phyloP scores from a whole-genome alignment of 371 early-diverging fungal genomes.

The Rhizopus stolonifer region DNA sequence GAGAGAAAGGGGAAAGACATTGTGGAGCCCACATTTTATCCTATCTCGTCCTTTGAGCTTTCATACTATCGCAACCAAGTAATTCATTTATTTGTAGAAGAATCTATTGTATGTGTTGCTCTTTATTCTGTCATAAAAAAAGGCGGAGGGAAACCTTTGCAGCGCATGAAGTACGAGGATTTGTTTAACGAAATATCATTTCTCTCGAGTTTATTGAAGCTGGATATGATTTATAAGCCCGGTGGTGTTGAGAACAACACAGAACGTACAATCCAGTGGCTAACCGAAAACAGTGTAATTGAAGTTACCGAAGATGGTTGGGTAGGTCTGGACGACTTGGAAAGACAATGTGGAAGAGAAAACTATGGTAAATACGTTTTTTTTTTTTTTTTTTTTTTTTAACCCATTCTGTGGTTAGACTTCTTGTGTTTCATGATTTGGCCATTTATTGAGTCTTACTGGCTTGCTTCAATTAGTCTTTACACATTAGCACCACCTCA shows the following conservation, averaged over 20 bases:
- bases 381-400: neutral
- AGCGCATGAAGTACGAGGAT: conserved; percentile 50
- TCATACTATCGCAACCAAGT: conserved; percentile 87
- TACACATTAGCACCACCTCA: conserved; percentile 56
- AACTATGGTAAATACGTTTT: conserved; percentile 64
- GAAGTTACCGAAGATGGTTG: conserved; percentile 53
- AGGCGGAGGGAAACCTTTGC: conserved; percentile 66
- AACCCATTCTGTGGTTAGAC: conserved; percentile 49
- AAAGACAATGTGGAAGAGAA: conserved; percentile 78
- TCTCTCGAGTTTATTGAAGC: conserved; percentile 76
- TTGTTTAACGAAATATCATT: conserved; percentile 74
- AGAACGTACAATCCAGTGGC: conserved; percentile 61
- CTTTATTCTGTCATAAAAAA: conserved; percentile 80
- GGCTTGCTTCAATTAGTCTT: conserved; percentile 71
- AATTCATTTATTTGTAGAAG: conserved; percentile 82
- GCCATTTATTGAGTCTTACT: conserved; percentile 91
- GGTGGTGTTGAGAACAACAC: conserved; percentile 74
- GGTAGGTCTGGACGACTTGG: conserved; percentile 62
- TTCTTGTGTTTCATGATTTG: conserved; percentile 86
- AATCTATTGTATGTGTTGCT: conserved; percentile 78
- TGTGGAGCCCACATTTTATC: conserved; percentile 86
- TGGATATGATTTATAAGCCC: conserved; percentile 85
- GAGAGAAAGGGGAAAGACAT: conserved; percentile 67
- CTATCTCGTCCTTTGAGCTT: conserved; percentile 82
- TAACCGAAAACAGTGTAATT: conserved; percentile 62